A percentile compares a stretch with the other conserved stretches of the same genome.
These are phyloP conservation scores for Fusarium sp. DNA, from an alignment of 2,329 filamentous ascomycete genomes.

Conservation along the genomic window DNA sequence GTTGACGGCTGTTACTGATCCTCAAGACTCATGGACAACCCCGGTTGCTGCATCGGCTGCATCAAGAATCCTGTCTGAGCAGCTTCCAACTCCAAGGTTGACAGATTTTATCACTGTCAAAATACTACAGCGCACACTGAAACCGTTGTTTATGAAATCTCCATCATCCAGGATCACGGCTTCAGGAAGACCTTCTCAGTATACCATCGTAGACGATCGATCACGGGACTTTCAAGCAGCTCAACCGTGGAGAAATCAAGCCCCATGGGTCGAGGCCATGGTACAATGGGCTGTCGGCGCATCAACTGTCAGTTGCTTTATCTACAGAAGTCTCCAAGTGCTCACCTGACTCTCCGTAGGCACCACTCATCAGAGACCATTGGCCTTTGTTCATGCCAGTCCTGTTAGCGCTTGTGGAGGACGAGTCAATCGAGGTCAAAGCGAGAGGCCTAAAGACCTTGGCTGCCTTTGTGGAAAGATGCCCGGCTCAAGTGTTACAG, in stretches of 20 bases:
- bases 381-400: conserved; percentile 79
- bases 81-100: conserved; percentile 37
- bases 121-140: conserved; percentile 72
- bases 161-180: conserved; percentile 58
- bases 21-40: conserved; percentile 55
- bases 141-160: conserved; percentile 73
- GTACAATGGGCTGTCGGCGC: conserved; percentile 66
- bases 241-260: conserved; percentile 42
- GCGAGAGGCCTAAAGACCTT: conserved; percentile 68
- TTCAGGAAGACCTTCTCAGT: conserved; percentile 48
- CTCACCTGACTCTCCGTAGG: conserved; percentile 47
- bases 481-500: conserved; percentile 64
- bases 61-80: conserved; percentile 47
- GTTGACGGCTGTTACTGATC: conserved; percentile 50
- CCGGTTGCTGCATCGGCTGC: conserved; percentile 49
- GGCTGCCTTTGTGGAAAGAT: conserved; percentile 64
- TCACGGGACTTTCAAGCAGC: conserved; percentile 4
- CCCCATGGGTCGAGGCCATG: conserved; percentile 39
- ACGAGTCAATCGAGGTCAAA: conserved; percentile 66
- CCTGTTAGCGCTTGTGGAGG: conserved; percentile 76
- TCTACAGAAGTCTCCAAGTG: background rate
- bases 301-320: conserved; percentile 59
- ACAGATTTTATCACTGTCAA: conserved; percentile 62
- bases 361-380: conserved; percentile 60
- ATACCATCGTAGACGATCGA: conserved; percentile 21